Evolutionary conservation across 2,329 filamentous ascomycete genomes (phyloP).

Genomic region (Escovopsis weberi): DNA sequence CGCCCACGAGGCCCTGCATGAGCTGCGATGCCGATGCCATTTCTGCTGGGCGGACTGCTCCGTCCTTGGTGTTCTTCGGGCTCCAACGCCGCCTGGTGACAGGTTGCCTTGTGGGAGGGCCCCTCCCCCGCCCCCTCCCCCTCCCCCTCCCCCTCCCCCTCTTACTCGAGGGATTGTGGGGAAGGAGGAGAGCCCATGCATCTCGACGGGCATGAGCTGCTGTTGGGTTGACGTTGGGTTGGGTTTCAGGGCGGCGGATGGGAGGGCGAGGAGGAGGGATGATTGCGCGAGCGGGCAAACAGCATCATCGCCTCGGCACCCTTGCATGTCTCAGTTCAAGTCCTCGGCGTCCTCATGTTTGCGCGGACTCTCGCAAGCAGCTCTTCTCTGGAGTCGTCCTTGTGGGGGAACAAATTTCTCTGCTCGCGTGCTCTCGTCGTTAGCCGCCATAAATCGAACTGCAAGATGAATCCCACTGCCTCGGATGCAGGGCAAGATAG

Average conservation of each 20-base stretch:
- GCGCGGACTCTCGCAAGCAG: constrained; percentile 30
- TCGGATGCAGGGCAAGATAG: neutral
- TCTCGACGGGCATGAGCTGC: neutral
- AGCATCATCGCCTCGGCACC: neutral
- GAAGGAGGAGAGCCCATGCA: neutral
- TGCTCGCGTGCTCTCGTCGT: constrained; percentile 9
- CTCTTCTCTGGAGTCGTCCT: constrained; percentile 28
- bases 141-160: neutral
- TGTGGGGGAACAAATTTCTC: constrained; percentile 32
- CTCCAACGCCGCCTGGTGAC: too few species aligned
- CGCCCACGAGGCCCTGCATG: neutral
- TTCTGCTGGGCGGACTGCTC: neutral
- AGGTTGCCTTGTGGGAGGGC: too few species aligned
- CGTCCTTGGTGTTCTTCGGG: neutral
- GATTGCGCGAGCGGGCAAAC: neutral
- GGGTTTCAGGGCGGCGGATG: neutral
- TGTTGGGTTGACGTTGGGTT: neutral
- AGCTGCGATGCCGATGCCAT: neutral
- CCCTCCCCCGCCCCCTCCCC: too few species aligned
- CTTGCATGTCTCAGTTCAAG: constrained; percentile 6
- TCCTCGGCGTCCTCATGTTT: constrained; percentile 30
- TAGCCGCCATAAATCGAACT: neutral
- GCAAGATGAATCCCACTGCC: neutral
- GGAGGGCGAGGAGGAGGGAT: neutral
- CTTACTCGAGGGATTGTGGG: neutral